Conservation (phyloP, 768 basidiomycete species). For the Porphyrellus cyaneotinctus region DNA sequence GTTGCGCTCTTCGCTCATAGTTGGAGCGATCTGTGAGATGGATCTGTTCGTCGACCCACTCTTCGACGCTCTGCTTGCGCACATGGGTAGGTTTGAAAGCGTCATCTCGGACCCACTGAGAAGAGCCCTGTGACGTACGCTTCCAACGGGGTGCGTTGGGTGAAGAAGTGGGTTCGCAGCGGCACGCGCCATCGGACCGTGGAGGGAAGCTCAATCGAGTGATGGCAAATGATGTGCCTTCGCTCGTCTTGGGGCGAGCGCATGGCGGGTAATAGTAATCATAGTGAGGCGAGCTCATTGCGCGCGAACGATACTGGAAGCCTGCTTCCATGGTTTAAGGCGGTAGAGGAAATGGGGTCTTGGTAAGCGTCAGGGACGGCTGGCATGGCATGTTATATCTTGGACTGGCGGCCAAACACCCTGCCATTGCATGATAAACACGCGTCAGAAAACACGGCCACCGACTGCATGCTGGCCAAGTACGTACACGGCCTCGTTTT, state of each 20-base stretch:
- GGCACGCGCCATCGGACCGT: constrained; percentile 14
- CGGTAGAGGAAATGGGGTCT: constrained; percentile 11
- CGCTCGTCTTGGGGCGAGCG: constrained; percentile 23
- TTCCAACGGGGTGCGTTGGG: constrained; percentile 23
- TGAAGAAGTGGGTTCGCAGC: constrained; percentile 10
- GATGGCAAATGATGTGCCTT: constrained; percentile 11
- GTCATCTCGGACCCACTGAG: constrained; percentile 47
- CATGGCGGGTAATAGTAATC: constrained; percentile 17
- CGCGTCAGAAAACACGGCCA: constrained; percentile 22
- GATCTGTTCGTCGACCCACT: constrained; percentile 61
- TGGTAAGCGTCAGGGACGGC: constrained; percentile 12
- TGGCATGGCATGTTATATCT: too few relatives aligned
- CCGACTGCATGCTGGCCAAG: constrained; percentile 21
- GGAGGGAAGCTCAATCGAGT: constrained; percentile 22
- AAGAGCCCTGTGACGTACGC: constrained; percentile 29
- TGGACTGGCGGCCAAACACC: too few relatives aligned
- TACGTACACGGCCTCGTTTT: constrained; percentile 32
- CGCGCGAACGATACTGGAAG: constrained; percentile 28
- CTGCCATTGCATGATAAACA: constrained; percentile 32
- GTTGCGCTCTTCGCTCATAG: constrained; percentile 21
- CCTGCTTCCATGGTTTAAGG: constrained; percentile 26
- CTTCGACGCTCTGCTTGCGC: constrained; percentile 50
- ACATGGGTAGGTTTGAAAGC: constrained; percentile 39
- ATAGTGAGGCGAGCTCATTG: constrained; percentile 15
- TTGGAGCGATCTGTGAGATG: constrained; percentile 33